These are phyloP conservation scores for Aspergillus jensenii DNA, from an alignment of 2,329 filamentous ascomycete genomes.

Conservation along the genomic window DNA sequence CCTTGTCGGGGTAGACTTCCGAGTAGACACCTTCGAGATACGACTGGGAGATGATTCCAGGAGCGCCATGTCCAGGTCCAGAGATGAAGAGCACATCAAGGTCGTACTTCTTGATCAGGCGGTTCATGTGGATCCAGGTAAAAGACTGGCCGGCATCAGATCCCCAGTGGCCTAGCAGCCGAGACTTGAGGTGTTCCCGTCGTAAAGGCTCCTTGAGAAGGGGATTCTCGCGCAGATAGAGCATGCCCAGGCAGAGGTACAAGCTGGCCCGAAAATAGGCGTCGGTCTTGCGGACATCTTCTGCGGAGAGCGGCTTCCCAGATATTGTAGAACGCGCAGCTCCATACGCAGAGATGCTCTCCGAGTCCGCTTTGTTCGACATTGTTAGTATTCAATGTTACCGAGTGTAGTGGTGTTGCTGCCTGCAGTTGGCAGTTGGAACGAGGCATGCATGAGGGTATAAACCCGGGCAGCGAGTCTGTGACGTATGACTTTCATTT, in stretches of 20 bases:
- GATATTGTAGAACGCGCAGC: slow-evolving; percentile 64
- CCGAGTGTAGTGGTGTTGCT: neutral
- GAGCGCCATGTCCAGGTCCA: slow-evolving; percentile 75
- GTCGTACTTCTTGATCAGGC: slow-evolving; percentile 77
- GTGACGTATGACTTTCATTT: neutral
- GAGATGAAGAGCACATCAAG: slow-evolving; percentile 72
- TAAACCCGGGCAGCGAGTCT: neutral
- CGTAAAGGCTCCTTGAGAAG: slow-evolving; percentile 69
- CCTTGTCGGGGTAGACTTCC: slow-evolving; percentile 74
- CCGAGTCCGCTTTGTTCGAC: neutral
- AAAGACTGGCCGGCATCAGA: slow-evolving; percentile 79
- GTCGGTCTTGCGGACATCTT: slow-evolving; percentile 68
- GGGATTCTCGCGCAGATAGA: slow-evolving; percentile 73
- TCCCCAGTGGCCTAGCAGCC: slow-evolving; percentile 75
- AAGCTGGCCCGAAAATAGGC: slow-evolving; percentile 73
- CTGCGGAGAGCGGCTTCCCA: slow-evolving; percentile 60
- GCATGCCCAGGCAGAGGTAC: slow-evolving; percentile 77
- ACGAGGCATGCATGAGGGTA: too few relatives aligned
- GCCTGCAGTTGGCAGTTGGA: neutral
- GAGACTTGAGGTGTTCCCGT: slow-evolving; percentile 69
- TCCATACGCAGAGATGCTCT: slow-evolving; percentile 65
- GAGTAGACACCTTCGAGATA: slow-evolving; percentile 77
- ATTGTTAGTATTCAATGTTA: neutral
- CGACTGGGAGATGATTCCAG: slow-evolving; percentile 71
- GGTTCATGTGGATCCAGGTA: slow-evolving; percentile 80